Conservation (phyloP, 768 basidiomycete species). For the Suillus luteus region DNA sequence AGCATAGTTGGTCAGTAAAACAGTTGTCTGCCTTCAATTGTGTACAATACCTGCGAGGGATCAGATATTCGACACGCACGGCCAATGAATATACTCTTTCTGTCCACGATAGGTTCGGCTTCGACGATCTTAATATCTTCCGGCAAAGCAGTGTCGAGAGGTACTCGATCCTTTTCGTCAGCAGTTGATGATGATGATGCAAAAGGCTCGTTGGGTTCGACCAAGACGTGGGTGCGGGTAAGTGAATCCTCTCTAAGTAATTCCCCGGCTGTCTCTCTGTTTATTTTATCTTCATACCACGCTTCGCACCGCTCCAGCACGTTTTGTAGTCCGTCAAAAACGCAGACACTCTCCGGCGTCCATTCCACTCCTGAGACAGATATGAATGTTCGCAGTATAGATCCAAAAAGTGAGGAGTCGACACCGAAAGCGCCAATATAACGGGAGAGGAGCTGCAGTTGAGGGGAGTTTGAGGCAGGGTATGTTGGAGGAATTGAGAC, state of each 20-base stretch:
- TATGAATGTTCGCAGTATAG: conserved; percentile 78
- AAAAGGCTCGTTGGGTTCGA: conserved; percentile 16
- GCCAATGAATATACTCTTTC: conserved; percentile 85
- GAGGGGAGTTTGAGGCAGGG: conserved; percentile 69
- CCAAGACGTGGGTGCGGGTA: conserved; percentile 18
- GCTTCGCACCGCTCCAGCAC: conserved; percentile 62
- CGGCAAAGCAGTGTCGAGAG: conserved; percentile 41
- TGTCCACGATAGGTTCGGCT: conserved; percentile 81
- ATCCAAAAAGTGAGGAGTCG: conserved; percentile 73
- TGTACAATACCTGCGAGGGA: conserved; percentile 63
- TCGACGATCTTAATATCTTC: conserved; percentile 66
- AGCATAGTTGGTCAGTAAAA: background rate
- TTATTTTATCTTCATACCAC: conserved; percentile 76
- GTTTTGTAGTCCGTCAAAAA: conserved; percentile 85
- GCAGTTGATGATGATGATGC: background rate
- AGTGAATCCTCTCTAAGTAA: conserved; percentile 55
- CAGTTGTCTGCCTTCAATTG: conserved; percentile 22
- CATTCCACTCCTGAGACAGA: conserved; percentile 79
- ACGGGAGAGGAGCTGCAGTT: conserved; percentile 81
- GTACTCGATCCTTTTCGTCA: conserved; percentile 11
- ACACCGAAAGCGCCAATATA: conserved; percentile 83
- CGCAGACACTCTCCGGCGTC: conserved; percentile 70
- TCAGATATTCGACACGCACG: conserved; percentile 79
- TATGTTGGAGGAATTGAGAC: conserved; percentile 64
- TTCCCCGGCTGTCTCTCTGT: conserved; percentile 54